These are phyloP conservation scores for Cutaneotrichosporon cutaneum DNA, from an alignment of 1,284 basidiomycete genomes.

Conservation along the genomic window DNA sequence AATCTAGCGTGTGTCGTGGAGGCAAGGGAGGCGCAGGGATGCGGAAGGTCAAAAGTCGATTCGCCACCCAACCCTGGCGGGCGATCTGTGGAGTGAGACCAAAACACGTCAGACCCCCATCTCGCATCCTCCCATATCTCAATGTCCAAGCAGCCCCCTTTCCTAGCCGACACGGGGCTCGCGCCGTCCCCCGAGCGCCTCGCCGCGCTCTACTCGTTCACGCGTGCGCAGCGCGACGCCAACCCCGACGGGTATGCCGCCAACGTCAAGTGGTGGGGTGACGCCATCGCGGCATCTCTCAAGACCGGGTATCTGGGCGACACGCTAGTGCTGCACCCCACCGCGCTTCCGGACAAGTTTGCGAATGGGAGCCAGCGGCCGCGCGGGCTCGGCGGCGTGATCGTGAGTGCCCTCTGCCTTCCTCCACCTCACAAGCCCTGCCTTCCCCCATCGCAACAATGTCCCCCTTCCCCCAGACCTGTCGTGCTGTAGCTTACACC, in stretches of 20 bases:
- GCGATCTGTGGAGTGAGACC: neutral
- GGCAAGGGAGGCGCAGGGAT: too few relatives aligned
- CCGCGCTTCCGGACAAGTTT: constrained; percentile 63
- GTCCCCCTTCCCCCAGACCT: too few relatives aligned
- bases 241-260: constrained; percentile 79
- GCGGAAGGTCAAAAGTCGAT: neutral
- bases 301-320: constrained; percentile 59
- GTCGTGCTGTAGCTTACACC: constrained; percentile 16
- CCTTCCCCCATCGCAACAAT: neutral
- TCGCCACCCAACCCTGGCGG: neutral
- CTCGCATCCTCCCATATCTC: neutral
- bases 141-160: neutral
- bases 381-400: constrained; percentile 71
- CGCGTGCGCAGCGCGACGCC: constrained; percentile 75
- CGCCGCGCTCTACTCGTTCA: constrained; percentile 82
- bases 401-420: too few relatives aligned
- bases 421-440: neutral
- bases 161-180: constrained; percentile 9
- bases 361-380: constrained; percentile 60
- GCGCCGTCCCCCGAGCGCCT: constrained; percentile 60
- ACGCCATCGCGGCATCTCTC: constrained; percentile 65
- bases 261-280: constrained; percentile 83
- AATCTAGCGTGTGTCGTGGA: too few relatives aligned
- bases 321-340: constrained; percentile 65
- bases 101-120: neutral